Evolutionary conservation across 169 alveolate species (phyloP).

Genomic region (Theileria luwenshuni): DNA sequence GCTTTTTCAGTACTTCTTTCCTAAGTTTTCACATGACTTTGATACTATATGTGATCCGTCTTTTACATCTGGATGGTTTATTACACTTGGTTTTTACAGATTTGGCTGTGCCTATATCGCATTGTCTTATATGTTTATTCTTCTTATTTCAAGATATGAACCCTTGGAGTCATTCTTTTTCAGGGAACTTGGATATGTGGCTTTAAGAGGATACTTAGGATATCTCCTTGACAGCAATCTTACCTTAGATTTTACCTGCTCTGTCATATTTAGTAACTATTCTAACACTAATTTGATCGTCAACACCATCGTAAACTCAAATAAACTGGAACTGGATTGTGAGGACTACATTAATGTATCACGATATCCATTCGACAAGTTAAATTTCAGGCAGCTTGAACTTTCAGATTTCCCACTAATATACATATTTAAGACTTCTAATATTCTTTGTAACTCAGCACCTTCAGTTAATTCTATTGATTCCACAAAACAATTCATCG

Average conservation of each 20-base stretch:
- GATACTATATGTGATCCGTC: conserved; percentile 46
- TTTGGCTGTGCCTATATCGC: conserved; percentile 62
- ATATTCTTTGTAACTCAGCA: neutral
- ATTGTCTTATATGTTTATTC: conserved; percentile 33
- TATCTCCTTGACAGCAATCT: conserved; percentile 20
- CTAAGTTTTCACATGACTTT: conserved; percentile 31
- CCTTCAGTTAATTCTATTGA: neutral
- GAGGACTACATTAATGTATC: conserved; percentile 64
- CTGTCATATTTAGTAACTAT: conserved; percentile 19
- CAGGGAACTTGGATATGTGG: conserved; percentile 61
- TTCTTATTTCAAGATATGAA: conserved; percentile 32
- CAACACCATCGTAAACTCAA: conserved; percentile 34
- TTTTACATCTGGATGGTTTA: conserved; percentile 53
- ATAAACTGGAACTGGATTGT: conserved; percentile 34
- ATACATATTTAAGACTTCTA: conserved; percentile 8
- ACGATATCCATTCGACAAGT: conserved; percentile 51
- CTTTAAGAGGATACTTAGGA: conserved; percentile 49
- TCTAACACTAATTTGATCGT: conserved; percentile 21
- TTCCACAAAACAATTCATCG: neutral
- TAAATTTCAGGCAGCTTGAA: conserved; percentile 43
- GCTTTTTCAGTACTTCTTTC: conserved; percentile 62
- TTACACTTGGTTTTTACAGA: conserved; percentile 66
- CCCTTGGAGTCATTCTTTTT: conserved; percentile 54
- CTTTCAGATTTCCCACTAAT: conserved; percentile 53
- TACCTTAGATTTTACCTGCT: neutral